phyloP scores from a whole-genome alignment of 768 basidiomycete genomes.

The Agrocybe pediades region DNA sequence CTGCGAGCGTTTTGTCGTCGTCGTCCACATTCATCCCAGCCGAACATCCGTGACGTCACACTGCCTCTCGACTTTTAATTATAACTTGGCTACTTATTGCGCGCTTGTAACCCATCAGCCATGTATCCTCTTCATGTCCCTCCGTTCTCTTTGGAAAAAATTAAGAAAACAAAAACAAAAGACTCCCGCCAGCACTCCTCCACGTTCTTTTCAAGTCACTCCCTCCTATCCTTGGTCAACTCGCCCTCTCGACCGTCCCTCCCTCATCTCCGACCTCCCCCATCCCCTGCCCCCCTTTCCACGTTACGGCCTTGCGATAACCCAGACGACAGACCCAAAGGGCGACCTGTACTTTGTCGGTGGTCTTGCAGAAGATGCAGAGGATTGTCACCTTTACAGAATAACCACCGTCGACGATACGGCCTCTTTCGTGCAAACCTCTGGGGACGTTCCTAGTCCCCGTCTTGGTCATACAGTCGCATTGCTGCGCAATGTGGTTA shows the following conservation, averaged over 20 bases:
- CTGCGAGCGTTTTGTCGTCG: slow-evolving; percentile 8
- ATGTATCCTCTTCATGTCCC: background rate
- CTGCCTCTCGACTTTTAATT: slow-evolving; percentile 1
- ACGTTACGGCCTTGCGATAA: slow-evolving; percentile 88
- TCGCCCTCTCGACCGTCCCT: background rate
- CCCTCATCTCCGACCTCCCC: slow-evolving; percentile 49
- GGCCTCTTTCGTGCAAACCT: slow-evolving; percentile 51
- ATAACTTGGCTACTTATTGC: slow-evolving; percentile 2
- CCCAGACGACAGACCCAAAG: slow-evolving; percentile 59
- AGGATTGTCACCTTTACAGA: slow-evolving; percentile 4
- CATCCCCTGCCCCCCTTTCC: slow-evolving; percentile 88
- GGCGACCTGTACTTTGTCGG: slow-evolving; percentile 1
- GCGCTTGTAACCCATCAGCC: slow-evolving; percentile 3
- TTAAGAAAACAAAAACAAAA: background rate
- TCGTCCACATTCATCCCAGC: slow-evolving; percentile 19
- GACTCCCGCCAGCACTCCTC: background rate
- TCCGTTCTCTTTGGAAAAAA: background rate
- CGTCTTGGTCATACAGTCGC: slow-evolving; percentile 93
- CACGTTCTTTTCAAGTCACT: background rate
- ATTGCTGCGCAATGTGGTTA: slow-evolving; percentile 88
- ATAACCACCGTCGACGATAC: background rate
- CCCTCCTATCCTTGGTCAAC: slow-evolving; percentile 1
- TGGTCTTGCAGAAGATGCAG: slow-evolving; percentile 1
- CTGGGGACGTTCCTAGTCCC: slow-evolving; percentile 82
- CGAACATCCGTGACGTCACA: slow-evolving; percentile 35